Evolutionary conservation across 176 grass and related monocot species (phyloP), one percentile per base, ranked within the genome.

Genomic region (Carex myosuroides): DNA sequence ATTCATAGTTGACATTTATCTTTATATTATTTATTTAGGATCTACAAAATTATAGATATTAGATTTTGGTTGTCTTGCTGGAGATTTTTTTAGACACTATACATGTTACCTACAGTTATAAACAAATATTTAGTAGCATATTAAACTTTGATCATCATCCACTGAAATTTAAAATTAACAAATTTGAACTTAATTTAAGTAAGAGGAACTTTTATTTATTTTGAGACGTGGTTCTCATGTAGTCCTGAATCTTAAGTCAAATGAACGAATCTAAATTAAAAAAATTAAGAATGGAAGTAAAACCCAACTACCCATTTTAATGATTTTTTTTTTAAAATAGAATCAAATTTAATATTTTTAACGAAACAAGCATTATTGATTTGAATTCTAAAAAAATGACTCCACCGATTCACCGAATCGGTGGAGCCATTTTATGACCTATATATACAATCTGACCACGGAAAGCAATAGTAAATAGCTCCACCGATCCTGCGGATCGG

Each of bases 181-280:
- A 48, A 24, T 18, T 74, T 26, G 41, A 52, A 74, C 9, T 50
- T 32, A 8, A 41, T n/a, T 39, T 39, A 69, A 69, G 5, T 39
- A 37, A 37, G 8, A 26, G 30, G 9, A 12, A 35, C 13, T 35
- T 12, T 68, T 32, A 5, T 71, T 71, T 54, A 17, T 76, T 55
- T 44, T 30, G 13, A 55, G 12, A 76, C 12, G n/a, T 56, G 72
- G 72, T 18, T 77, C 9, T 2, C 12, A 76, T 76, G 13, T 6
- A 8, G 0, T 76, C 72, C 4, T 52, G 21, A 55, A 76, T 76
- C 22, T 16, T 76, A 3, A 16, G 11, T 76, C 6, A 29, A 76
- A 77, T 54, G 50, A 77, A 56, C 2, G 24, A 77, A 56, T 77
- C 73, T 77, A 54, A 55, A 56, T 76, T 54, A 56, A 76, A 71